These are phyloP conservation scores for Biscogniauxia sp. DNA, from an alignment of 2,329 filamentous ascomycete species.

Conservation along the genomic window DNA sequence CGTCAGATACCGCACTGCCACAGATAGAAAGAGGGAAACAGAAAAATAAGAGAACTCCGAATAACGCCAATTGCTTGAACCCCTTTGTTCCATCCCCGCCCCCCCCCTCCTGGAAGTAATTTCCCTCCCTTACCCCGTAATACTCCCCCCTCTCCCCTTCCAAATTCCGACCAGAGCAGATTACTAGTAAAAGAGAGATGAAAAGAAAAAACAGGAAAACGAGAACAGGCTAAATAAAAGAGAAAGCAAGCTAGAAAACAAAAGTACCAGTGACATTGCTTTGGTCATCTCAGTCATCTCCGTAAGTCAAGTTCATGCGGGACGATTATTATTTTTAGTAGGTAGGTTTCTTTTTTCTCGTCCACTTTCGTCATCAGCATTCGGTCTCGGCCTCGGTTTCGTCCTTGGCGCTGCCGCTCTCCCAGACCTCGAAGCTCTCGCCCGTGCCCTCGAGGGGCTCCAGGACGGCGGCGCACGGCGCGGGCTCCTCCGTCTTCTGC, in stretches of 20 bases:
- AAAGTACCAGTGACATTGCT: neutral
- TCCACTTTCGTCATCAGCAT: constrained; percentile 24
- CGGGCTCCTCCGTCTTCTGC: constrained; percentile 34
- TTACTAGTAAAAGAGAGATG: no score
- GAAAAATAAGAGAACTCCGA: no score
- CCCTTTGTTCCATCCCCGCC: no score
- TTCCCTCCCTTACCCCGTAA: no score
- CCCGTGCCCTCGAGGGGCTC: constrained; percentile 57
- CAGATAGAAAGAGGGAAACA: neutral
- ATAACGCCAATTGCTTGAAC: no score
- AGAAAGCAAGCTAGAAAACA: neutral
- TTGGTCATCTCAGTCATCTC: neutral
- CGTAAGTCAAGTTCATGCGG: neutral
- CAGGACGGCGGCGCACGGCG: constrained; percentile 46
- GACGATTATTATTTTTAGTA: no score
- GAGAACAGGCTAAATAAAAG: neutral
- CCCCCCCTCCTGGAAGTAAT: no score
- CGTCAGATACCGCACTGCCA: neutral
- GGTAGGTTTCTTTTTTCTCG: neutral
- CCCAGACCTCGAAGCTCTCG: constrained; percentile 67
- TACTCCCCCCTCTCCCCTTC: no score
- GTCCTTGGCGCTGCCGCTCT: constrained; percentile 64
- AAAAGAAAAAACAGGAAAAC: no score
- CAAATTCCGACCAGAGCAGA: no score
- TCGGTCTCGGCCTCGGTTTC: constrained; percentile 39